A percentile compares a stretch with the other conserved stretches of the same genome.
phyloP scores from a whole-genome alignment of 352 stramenopile species.

The Bremia lactucae region DNA sequence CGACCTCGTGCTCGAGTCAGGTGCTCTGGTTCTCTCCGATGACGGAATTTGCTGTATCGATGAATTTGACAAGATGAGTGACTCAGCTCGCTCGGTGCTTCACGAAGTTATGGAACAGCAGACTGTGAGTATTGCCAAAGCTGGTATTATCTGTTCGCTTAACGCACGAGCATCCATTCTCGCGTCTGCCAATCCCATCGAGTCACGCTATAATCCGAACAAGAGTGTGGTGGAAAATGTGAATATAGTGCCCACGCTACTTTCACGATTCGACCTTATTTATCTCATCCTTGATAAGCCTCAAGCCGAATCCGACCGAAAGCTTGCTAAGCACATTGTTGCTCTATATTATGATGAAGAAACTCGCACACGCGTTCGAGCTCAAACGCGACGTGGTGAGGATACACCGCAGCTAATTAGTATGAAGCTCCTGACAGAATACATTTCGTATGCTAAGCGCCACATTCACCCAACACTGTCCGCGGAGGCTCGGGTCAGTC shows the following conservation, averaged over 20 bases:
- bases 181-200: slow-evolving; percentile 96
- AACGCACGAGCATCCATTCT: slow-evolving; percentile 98
- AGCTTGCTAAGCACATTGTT: slow-evolving; percentile 95
- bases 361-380: slow-evolving; percentile 30
- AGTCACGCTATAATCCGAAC: slow-evolving; percentile 97
- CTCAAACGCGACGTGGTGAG: slow-evolving; percentile 18
- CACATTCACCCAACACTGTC: slow-evolving; percentile 88
- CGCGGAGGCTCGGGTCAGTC: slow-evolving; percentile 79
- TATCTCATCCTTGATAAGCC: slow-evolving; percentile 98
- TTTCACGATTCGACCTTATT: slow-evolving; percentile 99
- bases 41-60: slow-evolving; percentile 98
- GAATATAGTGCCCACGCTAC: slow-evolving; percentile 94
- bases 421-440: slow-evolving; percentile 86
- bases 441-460: slow-evolving; percentile 93
- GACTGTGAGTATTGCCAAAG: slow-evolving; percentile 96
- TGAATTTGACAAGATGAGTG: slow-evolving; percentile 99
- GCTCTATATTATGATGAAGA: slow-evolving; percentile 91
- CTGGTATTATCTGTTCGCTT: slow-evolving; percentile 96
- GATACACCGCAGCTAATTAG: slow-evolving; percentile 45
- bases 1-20: slow-evolving; percentile 95
- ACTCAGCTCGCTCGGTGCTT: slow-evolving; percentile 93
- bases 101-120: slow-evolving; percentile 99
- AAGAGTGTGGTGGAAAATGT: slow-evolving; percentile 98
- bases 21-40: slow-evolving; percentile 94
- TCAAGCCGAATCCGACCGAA: slow-evolving; percentile 88